Percentiles rank a stretch among this genome's conserved stretches.
These are phyloP conservation scores for Syzygium aromaticum DNA, from an alignment of 345 rosid genomes.

Conservation along the genomic window DNA sequence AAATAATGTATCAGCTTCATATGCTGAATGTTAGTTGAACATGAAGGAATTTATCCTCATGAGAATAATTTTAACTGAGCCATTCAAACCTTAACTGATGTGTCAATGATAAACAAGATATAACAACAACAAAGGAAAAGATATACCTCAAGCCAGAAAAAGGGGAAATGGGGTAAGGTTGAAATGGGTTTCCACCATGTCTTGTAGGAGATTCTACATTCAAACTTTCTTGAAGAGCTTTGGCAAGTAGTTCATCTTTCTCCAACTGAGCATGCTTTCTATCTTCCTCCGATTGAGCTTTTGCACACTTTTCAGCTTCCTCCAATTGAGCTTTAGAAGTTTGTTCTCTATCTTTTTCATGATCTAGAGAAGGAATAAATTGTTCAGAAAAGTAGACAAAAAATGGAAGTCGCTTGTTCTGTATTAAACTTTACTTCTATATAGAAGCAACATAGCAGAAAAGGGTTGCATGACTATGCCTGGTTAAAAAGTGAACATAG, in stretches of 20 bases:
- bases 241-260: constrained; percentile 87
- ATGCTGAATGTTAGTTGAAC: background rate
- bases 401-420: background rate
- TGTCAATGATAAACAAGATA: background rate
- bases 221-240: constrained; percentile 84
- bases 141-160: constrained; percentile 58
- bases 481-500: background rate
- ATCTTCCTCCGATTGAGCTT: background rate
- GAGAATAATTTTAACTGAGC: background rate
- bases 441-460: background rate
- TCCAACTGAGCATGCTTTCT: constrained; percentile 38
- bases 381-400: background rate
- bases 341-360: background rate
- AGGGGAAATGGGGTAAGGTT: constrained; percentile 40
- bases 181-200: constrained; percentile 35
- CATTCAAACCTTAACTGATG: background rate
- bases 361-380: background rate
- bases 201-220: constrained; percentile 45
- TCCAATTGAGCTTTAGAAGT: background rate
- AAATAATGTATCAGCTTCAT: background rate
- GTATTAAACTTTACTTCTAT: background rate
- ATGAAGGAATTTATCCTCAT: background rate
- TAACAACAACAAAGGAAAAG: background rate
- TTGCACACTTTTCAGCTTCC: background rate
- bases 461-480: background rate